A percentile compares a stretch with the other conserved stretches of the same genome.
These are phyloP conservation scores for Amanita rubescens DNA, from an alignment of 768 basidiomycete genomes.

Conservation along the genomic window DNA sequence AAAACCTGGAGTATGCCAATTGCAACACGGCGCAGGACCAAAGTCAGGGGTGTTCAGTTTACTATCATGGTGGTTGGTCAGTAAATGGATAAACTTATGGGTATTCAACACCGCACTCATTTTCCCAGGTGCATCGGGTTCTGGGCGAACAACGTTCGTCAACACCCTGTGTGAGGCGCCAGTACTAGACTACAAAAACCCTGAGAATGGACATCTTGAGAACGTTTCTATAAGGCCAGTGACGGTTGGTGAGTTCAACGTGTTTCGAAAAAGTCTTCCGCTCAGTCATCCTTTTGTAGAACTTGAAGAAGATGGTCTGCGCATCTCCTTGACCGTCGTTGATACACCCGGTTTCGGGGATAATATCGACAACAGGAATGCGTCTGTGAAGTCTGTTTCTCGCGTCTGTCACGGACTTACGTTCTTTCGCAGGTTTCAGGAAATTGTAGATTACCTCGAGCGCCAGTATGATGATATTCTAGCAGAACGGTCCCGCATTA, in stretches of 20 bases:
- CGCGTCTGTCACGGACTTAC: conserved; percentile 4
- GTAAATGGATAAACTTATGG: conserved; percentile 19
- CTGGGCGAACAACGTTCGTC: conserved; percentile 84
- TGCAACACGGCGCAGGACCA: conserved; percentile 53
- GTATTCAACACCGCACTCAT: background rate
- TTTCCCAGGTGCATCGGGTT: conserved; percentile 71
- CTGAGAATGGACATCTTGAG: conserved; percentile 69
- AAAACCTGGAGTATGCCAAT: conserved; percentile 31
- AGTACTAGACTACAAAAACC: conserved; percentile 64
- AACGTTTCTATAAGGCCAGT: conserved; percentile 74
- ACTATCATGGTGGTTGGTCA: conserved; percentile 86
- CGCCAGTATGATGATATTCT: conserved; percentile 91
- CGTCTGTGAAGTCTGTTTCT: conserved; percentile 39
- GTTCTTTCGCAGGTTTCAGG: conserved; percentile 56
- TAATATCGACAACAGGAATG: conserved; percentile 83
- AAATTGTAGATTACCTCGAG: conserved; percentile 82
- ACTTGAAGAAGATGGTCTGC: conserved; percentile 86
- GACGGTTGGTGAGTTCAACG: conserved; percentile 54
- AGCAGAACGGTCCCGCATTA: conserved; percentile 82
- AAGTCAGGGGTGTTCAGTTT: conserved; percentile 87
- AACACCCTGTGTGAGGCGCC: conserved; percentile 86
- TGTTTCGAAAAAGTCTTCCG: background rate
- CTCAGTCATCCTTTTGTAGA: conserved; percentile 35
- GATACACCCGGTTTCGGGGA: conserved; percentile 93
- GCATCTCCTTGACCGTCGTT: conserved; percentile 84